phyloP scores from a whole-genome alignment of 208 protist species.

The Tritrichomonas foetus region DNA sequence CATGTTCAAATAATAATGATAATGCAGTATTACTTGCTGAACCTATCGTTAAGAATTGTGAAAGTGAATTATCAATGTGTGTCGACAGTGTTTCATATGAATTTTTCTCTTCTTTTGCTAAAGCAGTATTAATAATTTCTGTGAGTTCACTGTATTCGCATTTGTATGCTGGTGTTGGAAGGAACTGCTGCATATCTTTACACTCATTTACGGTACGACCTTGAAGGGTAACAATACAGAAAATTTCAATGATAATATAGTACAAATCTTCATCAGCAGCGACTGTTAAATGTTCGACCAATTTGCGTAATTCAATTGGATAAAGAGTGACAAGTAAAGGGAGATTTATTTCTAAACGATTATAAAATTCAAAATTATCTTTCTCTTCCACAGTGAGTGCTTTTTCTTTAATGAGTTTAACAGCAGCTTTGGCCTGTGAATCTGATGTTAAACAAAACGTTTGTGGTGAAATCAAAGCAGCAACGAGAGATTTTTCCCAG shows the following conservation, averaged over 20 bases:
- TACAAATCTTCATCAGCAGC: background rate
- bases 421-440: background rate
- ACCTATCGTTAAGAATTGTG: background rate
- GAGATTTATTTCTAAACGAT: background rate
- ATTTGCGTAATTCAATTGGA: background rate
- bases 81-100: background rate
- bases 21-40: background rate
- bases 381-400: background rate
- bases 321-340: background rate
- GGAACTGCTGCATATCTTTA: background rate
- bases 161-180: background rate
- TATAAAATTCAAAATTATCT: background rate
- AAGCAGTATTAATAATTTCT: background rate
- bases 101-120: background rate
- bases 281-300: background rate
- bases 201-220: background rate
- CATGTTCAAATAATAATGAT: background rate
- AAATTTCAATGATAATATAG: background rate
- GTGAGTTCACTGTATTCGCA: background rate
- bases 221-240: background rate
- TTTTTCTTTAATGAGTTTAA: background rate
- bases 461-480: background rate
- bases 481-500: background rate
- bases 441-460: background rate
- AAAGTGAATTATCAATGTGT: background rate